A percentile compares a stretch with the other conserved stretches of the same genome.
These are phyloP conservation scores for Ustilago crameri DNA, from an alignment of 1,284 basidiomycete species.

Conservation along the genomic window DNA sequence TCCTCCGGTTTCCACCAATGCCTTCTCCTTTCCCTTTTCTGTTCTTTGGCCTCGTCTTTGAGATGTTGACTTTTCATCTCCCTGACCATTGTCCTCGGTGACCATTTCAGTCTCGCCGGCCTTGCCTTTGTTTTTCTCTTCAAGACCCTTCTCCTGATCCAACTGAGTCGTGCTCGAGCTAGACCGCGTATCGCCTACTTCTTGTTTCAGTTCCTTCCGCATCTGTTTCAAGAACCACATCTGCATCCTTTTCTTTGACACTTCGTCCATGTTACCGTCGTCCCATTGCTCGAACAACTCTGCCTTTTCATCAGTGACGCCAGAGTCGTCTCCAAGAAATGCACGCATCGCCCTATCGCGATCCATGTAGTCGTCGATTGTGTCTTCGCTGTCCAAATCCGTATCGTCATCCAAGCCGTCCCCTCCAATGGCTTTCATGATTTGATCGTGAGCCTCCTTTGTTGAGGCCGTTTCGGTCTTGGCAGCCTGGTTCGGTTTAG, in stretches of 20 bases:
- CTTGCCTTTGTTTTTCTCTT: background rate
- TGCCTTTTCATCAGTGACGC: background rate
- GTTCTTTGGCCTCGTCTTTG: slow-evolving; percentile 1
- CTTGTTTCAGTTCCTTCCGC: background rate
- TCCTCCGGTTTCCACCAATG: no score
- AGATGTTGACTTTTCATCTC: background rate
- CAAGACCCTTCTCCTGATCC: background rate
- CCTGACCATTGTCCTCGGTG: background rate
- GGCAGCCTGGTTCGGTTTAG: no score
- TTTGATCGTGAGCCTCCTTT: no score
- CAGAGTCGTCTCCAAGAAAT: background rate
- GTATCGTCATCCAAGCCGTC: no score
- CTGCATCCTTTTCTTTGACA: background rate
- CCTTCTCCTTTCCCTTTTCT: background rate
- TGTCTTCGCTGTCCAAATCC: no score
- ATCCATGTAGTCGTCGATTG: no score
- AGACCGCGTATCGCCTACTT: background rate
- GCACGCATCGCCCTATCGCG: no score
- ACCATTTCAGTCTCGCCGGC: background rate
- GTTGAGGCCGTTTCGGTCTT: no score
- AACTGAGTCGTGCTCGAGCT: background rate
- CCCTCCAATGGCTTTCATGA: no score
- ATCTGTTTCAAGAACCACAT: background rate
- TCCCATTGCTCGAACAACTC: background rate
- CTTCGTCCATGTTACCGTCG: background rate